phyloP scores from a whole-genome alignment of 2,329 filamentous ascomycete species.

The Didymella lethalis region DNA sequence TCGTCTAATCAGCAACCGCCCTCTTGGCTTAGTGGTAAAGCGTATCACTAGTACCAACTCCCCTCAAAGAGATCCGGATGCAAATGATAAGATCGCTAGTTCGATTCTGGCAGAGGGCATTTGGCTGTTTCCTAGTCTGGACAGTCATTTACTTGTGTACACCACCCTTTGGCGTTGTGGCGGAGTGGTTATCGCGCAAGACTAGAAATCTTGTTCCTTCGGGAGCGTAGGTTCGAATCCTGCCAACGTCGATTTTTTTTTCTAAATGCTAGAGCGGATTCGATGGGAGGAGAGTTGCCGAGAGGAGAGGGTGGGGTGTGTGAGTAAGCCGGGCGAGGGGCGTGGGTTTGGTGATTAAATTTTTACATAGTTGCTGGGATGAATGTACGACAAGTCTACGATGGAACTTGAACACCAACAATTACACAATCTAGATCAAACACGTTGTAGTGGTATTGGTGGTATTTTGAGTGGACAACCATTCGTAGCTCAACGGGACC shows the following conservation, averaged over 20 bases:
- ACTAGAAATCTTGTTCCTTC: constrained; percentile 6
- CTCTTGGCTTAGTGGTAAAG: constrained; percentile 26
- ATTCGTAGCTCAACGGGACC: too few species aligned
- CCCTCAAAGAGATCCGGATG: background rate
- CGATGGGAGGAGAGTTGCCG: too few species aligned
- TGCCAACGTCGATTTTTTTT: constrained; percentile 44
- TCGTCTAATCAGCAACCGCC: constrained; percentile 21
- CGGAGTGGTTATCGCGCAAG: constrained; percentile 50
- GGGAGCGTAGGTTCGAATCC: constrained; percentile 5
- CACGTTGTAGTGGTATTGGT: too few species aligned
- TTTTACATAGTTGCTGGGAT: too few species aligned
- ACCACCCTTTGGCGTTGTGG: constrained; percentile 41
- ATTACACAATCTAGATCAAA: too few species aligned
- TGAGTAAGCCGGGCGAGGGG: too few species aligned
- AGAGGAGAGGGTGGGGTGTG: too few species aligned
- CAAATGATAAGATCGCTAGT: constrained; percentile 24
- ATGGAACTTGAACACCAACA: too few species aligned
- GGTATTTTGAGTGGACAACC: too few species aligned
- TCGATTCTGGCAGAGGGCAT: constrained; percentile 23
- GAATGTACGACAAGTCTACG: too few species aligned
- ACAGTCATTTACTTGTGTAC: background rate
- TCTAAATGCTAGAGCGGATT: constrained; percentile 12
- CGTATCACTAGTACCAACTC: constrained; percentile 18
- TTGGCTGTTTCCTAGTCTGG: constrained; percentile 12
- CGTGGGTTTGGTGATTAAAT: too few species aligned